Evolutionary conservation across 257 asterid genomes (phyloP).

Genomic region (Penstemon newberryi): DNA sequence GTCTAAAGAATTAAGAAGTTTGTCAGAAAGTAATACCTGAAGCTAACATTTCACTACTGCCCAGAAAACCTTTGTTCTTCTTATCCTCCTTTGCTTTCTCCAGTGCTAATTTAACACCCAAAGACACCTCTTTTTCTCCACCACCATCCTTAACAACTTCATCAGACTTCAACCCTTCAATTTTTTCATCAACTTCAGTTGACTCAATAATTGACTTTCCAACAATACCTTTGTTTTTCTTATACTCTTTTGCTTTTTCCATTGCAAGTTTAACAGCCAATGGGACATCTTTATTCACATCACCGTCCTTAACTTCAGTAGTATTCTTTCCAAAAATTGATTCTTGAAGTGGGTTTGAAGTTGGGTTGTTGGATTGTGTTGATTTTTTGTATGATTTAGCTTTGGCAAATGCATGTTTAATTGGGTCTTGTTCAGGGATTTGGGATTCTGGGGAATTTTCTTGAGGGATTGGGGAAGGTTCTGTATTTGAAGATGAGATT

Average conservation of each 20-base stretch:
- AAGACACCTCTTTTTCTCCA: conserved; percentile 40
- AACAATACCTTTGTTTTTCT: conserved; percentile 31
- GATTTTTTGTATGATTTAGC: conserved; percentile 61
- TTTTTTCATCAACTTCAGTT: conserved; percentile 14
- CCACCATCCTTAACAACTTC: conserved; percentile 24
- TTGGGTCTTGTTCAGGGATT: conserved; percentile 40
- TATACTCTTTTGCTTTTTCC: conserved; percentile 51
- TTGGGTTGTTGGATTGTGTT: conserved; percentile 30
- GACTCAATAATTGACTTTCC: conserved; percentile 25
- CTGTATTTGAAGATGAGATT: conserved; percentile 43
- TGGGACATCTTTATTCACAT: conserved; percentile 39
- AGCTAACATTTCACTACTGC: conserved; percentile 17
- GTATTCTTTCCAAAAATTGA: conserved; percentile 13
- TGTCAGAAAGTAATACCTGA: conserved; percentile 43
- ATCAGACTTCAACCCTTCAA: conserved; percentile 16
- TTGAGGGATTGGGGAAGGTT: conserved; percentile 37
- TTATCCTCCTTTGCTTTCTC: conserved; percentile 62
- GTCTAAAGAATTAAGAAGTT: not conserved
- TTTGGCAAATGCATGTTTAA: conserved; percentile 64
- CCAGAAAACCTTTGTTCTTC: conserved; percentile 41
- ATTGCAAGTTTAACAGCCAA: conserved; percentile 49
- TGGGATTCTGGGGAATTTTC: conserved; percentile 40
- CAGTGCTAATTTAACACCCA: conserved; percentile 46
- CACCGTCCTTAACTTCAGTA: conserved; percentile 24
- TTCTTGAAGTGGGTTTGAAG: conserved; percentile 37